phyloP scores from a whole-genome alignment of 2,329 filamentous ascomycete species.

The Hypoxylon sp. region DNA sequence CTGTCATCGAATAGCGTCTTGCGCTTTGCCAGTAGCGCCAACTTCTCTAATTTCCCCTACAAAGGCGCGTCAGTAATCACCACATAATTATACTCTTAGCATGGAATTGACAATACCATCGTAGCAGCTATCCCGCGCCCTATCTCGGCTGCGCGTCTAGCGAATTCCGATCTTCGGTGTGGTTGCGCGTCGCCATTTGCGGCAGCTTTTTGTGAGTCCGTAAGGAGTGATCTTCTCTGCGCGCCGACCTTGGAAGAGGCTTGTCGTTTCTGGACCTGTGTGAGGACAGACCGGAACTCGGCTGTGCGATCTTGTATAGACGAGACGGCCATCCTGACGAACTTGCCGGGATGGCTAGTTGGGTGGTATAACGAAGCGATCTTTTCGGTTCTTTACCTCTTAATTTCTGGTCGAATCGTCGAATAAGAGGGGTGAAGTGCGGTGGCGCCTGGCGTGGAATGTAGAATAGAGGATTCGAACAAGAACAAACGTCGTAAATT shows the following conservation, averaged over 20 bases:
- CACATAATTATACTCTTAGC: neutral
- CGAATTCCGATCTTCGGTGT: conserved; percentile 88
- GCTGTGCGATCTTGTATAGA: conserved; percentile 97
- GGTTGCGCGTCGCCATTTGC: conserved; percentile 67
- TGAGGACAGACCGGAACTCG: conserved; percentile 94
- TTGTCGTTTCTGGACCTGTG: conserved; percentile 85
- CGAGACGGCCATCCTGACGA: conserved; percentile 70
- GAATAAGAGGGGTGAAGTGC: neutral
- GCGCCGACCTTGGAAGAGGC: conserved; percentile 81
- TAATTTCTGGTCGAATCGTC: neutral
- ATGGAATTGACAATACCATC: conserved; percentile 64
- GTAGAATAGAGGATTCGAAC: conserved; percentile 1
- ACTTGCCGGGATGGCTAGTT: conserved; percentile 33
- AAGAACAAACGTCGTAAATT: conserved; percentile 6
- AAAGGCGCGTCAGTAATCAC: conserved; percentile 7
- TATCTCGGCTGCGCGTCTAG: conserved; percentile 90
- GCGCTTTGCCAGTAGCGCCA: conserved; percentile 93
- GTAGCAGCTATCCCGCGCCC: conserved; percentile 91
- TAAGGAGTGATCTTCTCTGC: conserved; percentile 85
- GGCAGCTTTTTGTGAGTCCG: conserved; percentile 77
- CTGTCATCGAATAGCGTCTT: conserved; percentile 98
- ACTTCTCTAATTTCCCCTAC: conserved; percentile 86
- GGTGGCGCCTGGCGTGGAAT: conserved; percentile 1
- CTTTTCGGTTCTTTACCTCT: neutral
- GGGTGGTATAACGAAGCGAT: neutral